These are phyloP conservation scores for Penicillium sp. DNA, from an alignment of 2,329 filamentous ascomycete species.

Conservation along the genomic window DNA sequence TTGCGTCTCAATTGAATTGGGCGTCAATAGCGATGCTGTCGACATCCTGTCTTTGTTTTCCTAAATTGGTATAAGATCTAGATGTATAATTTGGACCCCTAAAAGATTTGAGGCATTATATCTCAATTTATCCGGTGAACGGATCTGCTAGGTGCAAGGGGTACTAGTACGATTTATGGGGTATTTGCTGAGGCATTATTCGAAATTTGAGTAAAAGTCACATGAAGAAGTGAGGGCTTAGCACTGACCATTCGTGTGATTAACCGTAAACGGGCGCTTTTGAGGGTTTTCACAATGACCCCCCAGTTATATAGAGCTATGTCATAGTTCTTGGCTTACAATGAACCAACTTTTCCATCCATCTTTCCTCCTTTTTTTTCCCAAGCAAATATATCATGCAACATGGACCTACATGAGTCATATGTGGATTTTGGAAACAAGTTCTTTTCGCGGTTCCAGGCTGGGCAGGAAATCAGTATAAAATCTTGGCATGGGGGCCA, in stretches of 20 bases:
- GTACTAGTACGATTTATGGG: background rate
- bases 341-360: background rate
- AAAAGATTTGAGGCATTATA: background rate
- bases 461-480: background rate
- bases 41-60: background rate
- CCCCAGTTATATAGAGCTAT: background rate
- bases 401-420: background rate
- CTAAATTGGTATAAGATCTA: background rate
- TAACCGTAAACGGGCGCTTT: constrained; percentile 1
- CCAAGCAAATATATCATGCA: background rate
- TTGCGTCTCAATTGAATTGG: background rate
- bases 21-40: background rate
- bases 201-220: background rate
- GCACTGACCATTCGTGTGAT: background rate
- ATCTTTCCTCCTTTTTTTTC: background rate
- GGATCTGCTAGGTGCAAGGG: background rate
- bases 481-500: constrained; percentile 3
- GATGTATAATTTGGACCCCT: background rate
- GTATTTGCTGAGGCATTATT: background rate
- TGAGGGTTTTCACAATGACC: constrained; percentile 14
- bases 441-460: background rate
- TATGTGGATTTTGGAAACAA: background rate
- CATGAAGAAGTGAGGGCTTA: background rate
- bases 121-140: background rate
- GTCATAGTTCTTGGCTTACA: background rate